Percentiles rank a stretch among this genome's conserved stretches.
These are phyloP conservation scores for Trichoderma asperelloides DNA, from an alignment of 495 filamentous ascomycete genomes.

Conservation along the genomic window DNA sequence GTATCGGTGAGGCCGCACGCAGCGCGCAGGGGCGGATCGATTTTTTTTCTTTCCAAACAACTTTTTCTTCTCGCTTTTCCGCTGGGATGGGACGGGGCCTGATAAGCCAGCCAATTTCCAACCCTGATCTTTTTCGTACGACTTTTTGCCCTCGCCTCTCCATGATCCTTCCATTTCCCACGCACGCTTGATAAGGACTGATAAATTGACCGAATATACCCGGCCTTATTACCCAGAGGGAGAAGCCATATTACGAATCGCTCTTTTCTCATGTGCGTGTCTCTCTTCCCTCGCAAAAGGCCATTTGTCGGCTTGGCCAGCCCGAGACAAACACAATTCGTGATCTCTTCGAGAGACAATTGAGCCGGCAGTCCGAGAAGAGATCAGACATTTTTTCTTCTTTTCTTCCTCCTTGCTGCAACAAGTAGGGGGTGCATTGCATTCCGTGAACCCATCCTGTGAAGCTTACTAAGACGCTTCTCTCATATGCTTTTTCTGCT, in stretches of 20 bases:
- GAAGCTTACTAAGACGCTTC: background rate
- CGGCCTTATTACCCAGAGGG: background rate
- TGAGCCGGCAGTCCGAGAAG: background rate
- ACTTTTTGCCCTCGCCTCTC: background rate
- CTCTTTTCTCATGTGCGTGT: background rate
- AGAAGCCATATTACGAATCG: background rate
- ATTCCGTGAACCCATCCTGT: background rate
- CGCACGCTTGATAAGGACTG: background rate
- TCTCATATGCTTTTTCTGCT: background rate
- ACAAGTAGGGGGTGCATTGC: background rate
- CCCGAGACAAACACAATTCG: background rate
- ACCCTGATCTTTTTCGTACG: background rate
- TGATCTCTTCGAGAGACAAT: background rate
- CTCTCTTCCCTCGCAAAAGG: background rate
- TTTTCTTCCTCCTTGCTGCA: background rate
- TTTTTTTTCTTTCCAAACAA: background rate
- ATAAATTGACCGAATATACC: background rate
- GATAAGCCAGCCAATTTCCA: background rate
- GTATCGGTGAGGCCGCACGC: constrained; percentile 6
- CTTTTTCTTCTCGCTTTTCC: background rate
- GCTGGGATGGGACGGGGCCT: background rate
- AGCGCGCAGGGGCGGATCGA: background rate
- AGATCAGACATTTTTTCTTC: background rate
- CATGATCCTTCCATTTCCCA: background rate
- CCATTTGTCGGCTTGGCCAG: background rate